These are phyloP conservation scores for Psidium guajava DNA, from an alignment of 345 rosid genomes.

Conservation along the genomic window DNA sequence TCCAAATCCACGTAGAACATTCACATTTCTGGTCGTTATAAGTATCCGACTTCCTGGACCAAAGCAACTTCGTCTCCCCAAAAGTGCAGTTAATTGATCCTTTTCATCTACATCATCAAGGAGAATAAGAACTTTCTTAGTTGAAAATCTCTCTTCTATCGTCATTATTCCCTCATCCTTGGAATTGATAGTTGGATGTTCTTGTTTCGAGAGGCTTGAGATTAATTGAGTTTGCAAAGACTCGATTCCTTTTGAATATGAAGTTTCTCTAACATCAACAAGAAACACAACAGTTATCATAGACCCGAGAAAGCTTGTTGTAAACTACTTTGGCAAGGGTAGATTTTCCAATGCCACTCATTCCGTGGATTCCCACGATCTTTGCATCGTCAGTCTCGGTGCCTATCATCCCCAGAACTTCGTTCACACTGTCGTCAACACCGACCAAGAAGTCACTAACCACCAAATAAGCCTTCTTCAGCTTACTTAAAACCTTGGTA, in stretches of 20 bases:
- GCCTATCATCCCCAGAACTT: not conserved
- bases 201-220: not conserved
- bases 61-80: not conserved
- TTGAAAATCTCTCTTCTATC: not conserved
- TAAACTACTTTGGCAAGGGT: constrained; percentile 1
- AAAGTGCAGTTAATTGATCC: not conserved
- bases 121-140: not conserved
- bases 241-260: not conserved
- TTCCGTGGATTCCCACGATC: not conserved
- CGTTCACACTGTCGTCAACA: not conserved
- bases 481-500: not conserved
- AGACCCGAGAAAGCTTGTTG: not conserved
- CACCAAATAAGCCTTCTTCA: not conserved
- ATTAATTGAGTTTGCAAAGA: not conserved
- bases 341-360: not conserved
- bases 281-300: not conserved
- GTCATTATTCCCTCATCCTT: not conserved
- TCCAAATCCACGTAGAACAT: not conserved
- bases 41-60: not conserved
- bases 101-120: not conserved
- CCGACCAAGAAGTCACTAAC: not conserved
- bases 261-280: not conserved
- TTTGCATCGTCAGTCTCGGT: not conserved
- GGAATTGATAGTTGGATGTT: not conserved
- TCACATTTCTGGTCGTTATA: not conserved